These are phyloP conservation scores for Platanthera guangdongensis DNA, from an alignment of 106 monocot genomes.

Conservation along the genomic window DNA sequence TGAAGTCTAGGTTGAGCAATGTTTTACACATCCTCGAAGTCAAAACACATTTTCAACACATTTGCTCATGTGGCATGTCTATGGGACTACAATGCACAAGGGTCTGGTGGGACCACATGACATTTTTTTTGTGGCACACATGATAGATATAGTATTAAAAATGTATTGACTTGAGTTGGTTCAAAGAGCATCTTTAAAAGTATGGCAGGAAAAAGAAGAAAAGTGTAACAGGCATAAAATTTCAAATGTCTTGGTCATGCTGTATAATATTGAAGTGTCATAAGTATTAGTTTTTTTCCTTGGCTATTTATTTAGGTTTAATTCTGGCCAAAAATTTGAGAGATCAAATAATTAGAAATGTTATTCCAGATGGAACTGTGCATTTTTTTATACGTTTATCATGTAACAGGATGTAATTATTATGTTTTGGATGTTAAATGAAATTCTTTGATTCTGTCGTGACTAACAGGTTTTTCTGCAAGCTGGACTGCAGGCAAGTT, in stretches of 20 bases:
- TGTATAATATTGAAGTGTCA: background rate
- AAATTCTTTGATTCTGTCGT: background rate
- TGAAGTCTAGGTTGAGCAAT: background rate
- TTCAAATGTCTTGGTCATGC: background rate
- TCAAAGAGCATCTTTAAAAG: background rate
- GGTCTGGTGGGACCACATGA: background rate
- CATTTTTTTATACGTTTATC: no score
- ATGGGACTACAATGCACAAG: background rate
- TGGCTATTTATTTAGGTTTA: background rate
- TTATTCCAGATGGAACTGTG: no score
- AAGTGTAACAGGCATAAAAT: background rate
- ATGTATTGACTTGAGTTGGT: background rate
- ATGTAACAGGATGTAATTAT: no score
- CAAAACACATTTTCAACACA: background rate
- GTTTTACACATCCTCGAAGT: background rate
- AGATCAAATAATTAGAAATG: no score
- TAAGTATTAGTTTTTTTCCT: background rate
- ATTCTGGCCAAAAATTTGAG: background rate
- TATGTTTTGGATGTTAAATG: no score
- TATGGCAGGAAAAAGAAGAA: background rate
- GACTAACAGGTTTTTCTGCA: conserved; percentile 55
- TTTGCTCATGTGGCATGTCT: background rate
- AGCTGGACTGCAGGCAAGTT: conserved; percentile 71
- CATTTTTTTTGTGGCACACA: background rate
- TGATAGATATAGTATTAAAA: background rate